These are phyloP conservation scores for Russula compacta DNA, from an alignment of 768 basidiomycete species.

Conservation along the genomic window DNA sequence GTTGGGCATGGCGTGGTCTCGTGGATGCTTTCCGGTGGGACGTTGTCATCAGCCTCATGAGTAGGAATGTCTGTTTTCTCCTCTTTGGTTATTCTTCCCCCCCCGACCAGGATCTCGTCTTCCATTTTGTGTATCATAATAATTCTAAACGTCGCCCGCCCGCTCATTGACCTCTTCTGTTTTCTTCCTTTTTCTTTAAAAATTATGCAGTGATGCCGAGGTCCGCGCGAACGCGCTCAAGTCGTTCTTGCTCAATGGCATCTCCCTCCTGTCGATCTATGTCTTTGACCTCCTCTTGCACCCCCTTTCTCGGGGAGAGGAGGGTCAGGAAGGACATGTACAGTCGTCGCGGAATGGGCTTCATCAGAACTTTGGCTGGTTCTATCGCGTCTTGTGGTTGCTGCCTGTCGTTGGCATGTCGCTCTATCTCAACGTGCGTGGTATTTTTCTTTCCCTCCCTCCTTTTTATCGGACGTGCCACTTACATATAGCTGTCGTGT, in stretches of 20 bases:
- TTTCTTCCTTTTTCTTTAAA: neutral
- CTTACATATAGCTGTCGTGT: too few species aligned
- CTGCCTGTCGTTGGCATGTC: conserved; percentile 67
- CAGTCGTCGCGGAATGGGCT: conserved; percentile 57
- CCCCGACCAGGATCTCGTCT: too few species aligned
- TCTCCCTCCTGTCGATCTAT: conserved; percentile 66
- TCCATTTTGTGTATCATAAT: neutral
- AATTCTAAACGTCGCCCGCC: neutral
- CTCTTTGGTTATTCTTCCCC: conserved; percentile 2
- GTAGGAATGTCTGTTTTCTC: conserved; percentile 37
- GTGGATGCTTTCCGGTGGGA: conserved; percentile 70
- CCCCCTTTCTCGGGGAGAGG: conserved; percentile 44
- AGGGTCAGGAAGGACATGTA: conserved; percentile 25
- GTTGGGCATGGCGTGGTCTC: conserved; percentile 51
- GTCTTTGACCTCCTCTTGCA: conserved; percentile 64
- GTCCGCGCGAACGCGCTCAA: conserved; percentile 68
- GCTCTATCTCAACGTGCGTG: conserved; percentile 72
- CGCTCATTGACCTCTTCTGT: too few species aligned
- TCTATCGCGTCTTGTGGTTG: conserved; percentile 73
- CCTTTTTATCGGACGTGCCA: too few species aligned
- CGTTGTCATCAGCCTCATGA: conserved; percentile 46
- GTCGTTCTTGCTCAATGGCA: conserved; percentile 60
- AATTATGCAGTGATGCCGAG: conserved; percentile 52
- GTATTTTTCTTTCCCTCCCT: neutral
- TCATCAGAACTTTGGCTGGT: conserved; percentile 63